Conservation (phyloP, 2,329 filamentous ascomycete genomes). For the Plectosphaerella cucumerina region DNA sequence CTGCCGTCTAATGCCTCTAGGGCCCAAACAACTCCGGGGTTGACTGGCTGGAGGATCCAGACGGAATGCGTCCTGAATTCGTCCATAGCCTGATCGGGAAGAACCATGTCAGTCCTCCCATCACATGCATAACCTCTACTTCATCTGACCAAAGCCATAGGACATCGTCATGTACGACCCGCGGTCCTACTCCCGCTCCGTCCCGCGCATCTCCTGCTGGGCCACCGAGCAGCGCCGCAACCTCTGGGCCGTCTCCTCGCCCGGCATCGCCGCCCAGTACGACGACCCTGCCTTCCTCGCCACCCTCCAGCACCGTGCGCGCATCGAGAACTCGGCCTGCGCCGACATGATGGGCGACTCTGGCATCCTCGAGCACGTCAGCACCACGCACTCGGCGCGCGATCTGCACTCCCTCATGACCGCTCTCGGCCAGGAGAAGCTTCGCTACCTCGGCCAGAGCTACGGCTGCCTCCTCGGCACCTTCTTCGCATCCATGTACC, state of each 20-base stretch:
- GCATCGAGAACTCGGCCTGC: slow-evolving; percentile 36
- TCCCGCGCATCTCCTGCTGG: slow-evolving; percentile 49
- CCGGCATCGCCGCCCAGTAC: slow-evolving; percentile 36
- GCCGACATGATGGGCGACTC: slow-evolving; percentile 28
- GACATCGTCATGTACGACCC: slow-evolving; percentile 48
- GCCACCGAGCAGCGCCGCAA: slow-evolving; percentile 31
- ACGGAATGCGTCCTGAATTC: neutral
- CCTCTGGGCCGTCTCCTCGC: slow-evolving; percentile 37
- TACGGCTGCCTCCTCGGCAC: slow-evolving; percentile 23
- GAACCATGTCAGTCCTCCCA: slow-evolving; percentile 33
- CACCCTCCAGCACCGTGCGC: slow-evolving; percentile 36
- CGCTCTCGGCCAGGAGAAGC: slow-evolving; percentile 32
- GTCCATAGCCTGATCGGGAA: slow-evolving; percentile 39
- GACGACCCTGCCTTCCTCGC: slow-evolving; percentile 35
- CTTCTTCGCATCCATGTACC: slow-evolving; percentile 15
- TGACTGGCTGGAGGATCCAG: no score
- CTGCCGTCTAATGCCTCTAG: no score
- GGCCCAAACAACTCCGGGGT: no score
- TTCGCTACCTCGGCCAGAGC: slow-evolving; percentile 49
- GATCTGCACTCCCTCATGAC: slow-evolving; percentile 42
- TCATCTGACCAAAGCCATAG: slow-evolving; percentile 8
- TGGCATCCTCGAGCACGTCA: slow-evolving; percentile 32
- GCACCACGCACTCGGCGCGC: slow-evolving; percentile 38
- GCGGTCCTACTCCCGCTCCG: slow-evolving; percentile 36
- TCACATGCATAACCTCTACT: neutral